phyloP scores from a whole-genome alignment of 1,284 basidiomycete genomes.

The Coriolopsis trogii region DNA sequence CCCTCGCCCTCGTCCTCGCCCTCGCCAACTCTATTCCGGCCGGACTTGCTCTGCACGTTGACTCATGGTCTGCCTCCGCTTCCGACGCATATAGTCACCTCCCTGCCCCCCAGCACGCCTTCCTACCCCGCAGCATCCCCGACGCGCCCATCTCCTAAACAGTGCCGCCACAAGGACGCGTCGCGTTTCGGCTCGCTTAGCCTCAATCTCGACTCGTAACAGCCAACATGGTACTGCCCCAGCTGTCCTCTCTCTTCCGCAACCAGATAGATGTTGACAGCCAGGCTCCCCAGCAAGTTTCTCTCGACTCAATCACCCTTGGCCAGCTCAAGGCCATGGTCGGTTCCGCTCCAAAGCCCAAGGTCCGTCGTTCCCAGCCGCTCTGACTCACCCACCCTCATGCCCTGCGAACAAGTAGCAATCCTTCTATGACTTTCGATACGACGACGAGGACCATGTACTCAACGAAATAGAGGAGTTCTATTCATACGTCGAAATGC shows the following conservation, averaged over 20 bases:
- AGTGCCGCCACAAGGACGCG: background rate
- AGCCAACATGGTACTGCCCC: conserved; percentile 33
- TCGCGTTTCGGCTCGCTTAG: conserved; percentile 3
- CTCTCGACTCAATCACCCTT: conserved; percentile 75
- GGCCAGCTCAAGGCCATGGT: conserved; percentile 82
- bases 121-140: background rate
- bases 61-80: no score
- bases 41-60: no score
- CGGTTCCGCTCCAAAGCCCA: conserved; percentile 71
- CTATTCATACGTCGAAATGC: conserved; percentile 97
- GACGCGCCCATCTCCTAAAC: conserved; percentile 1
- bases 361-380: conserved; percentile 49
- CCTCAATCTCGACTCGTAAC: conserved; percentile 5
- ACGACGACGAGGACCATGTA: conserved; percentile 94
- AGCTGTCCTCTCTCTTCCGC: conserved; percentile 28
- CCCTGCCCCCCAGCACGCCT: background rate
- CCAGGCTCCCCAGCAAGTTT: conserved; percentile 26
- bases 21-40: background rate
- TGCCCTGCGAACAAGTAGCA: conserved; percentile 52
- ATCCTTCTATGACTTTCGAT: conserved; percentile 87
- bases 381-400: conserved; percentile 12
- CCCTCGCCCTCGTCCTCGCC: background rate
- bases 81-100: no score
- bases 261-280: conserved; percentile 24
- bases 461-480: conserved; percentile 98